Conservation (phyloP, 768 basidiomycete genomes). For the Nevesoporus exiguus region DNA sequence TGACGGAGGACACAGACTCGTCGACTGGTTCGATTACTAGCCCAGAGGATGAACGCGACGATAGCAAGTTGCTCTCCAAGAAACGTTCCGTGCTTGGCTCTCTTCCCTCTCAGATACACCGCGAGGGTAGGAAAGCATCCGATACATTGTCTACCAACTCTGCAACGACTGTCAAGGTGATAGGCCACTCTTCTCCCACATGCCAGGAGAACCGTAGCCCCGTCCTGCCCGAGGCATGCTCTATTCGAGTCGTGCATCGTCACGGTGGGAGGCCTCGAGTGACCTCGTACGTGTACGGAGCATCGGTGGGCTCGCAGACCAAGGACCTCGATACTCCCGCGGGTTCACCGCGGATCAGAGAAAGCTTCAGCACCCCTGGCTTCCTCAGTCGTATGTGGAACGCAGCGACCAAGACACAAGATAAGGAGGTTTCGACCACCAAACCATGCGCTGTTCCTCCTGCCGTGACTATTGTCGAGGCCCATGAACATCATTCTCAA, state of each 20-base stretch:
- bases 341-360: slow-evolving; percentile 26
- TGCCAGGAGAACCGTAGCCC: slow-evolving; percentile 18
- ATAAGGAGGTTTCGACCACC: slow-evolving; percentile 22
- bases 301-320: slow-evolving; percentile 16
- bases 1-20: slow-evolving; percentile 61
- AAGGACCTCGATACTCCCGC: slow-evolving; percentile 10
- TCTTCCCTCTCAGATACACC: slow-evolving; percentile 41
- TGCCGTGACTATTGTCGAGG: slow-evolving; percentile 27
- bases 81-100: slow-evolving; percentile 48
- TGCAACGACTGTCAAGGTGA: slow-evolving; percentile 34
- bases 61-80: slow-evolving; percentile 17
- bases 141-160: slow-evolving; percentile 34
- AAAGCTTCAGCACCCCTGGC: slow-evolving; percentile 42
- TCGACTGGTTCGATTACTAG: slow-evolving; percentile 50
- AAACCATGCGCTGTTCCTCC: slow-evolving; percentile 13
- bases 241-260: slow-evolving; percentile 29
- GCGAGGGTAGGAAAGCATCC: slow-evolving; percentile 39
- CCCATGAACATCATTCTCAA: slow-evolving; percentile 23
- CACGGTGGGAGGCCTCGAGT: slow-evolving; percentile 25
- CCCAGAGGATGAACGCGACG: slow-evolving; percentile 43
- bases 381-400: slow-evolving; percentile 79
- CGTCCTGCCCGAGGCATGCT: slow-evolving; percentile 13
- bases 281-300: slow-evolving; percentile 28
- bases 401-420: slow-evolving; percentile 46
- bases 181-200: slow-evolving; percentile 20